A percentile compares a stretch with the other conserved stretches of the same genome.
Conservation (phyloP, 148 eudicot species). For the Diospyros kaki region DNA sequence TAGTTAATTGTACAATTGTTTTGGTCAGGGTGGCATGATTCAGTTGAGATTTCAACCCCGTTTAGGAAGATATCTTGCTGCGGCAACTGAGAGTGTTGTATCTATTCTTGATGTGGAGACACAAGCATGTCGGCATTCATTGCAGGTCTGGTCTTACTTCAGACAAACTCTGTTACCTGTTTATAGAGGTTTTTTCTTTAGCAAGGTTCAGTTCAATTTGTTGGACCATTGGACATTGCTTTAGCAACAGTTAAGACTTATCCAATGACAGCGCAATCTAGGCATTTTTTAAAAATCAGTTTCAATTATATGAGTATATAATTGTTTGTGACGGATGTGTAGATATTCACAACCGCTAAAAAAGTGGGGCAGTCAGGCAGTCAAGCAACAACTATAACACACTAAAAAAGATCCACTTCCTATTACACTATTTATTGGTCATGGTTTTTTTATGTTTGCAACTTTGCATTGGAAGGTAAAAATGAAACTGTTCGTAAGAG, state of each 20-base stretch:
- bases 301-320: too few relatives aligned
- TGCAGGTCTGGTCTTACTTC: slow-evolving; percentile 44
- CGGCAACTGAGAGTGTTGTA: slow-evolving; percentile 76
- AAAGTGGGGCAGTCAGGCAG: too few relatives aligned
- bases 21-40: slow-evolving; percentile 55
- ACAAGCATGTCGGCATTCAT: slow-evolving; percentile 60
- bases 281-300: too few relatives aligned
- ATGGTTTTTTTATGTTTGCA: too few relatives aligned
- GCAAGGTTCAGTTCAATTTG: neutral
- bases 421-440: too few relatives aligned
- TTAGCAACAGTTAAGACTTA: neutral
- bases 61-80: slow-evolving; percentile 77
- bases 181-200: neutral
- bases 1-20: neutral
- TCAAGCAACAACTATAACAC: too few relatives aligned
- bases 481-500: too few relatives aligned
- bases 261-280: neutral
- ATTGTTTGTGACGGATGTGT: too few relatives aligned
- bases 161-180: neutral
- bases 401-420: too few relatives aligned
- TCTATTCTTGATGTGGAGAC: slow-evolving; percentile 80
- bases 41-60: slow-evolving; percentile 87
- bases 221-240: neutral
- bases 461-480: too few relatives aligned
- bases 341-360: too few relatives aligned